Percentiles rank a stretch among this genome's conserved stretches.
Evolutionary conservation across 345 rosid genomes (phyloP).

Genomic region (Brassica carinata): DNA sequence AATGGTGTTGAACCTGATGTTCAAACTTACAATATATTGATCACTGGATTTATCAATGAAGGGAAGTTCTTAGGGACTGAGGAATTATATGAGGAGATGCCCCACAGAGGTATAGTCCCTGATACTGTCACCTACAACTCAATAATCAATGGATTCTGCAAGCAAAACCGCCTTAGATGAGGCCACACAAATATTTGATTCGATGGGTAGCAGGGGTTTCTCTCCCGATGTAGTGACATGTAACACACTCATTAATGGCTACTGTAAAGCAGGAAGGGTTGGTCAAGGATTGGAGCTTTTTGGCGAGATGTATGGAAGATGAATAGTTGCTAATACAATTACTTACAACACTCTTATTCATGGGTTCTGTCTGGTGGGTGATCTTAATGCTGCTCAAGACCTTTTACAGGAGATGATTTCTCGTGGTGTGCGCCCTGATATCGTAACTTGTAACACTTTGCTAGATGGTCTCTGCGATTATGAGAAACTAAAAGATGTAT

Average conservation of each 20-base stretch:
- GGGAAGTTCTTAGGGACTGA: neutral
- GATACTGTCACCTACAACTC: neutral
- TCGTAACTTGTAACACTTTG: neutral
- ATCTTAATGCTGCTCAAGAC: neutral
- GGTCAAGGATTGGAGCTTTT: neutral
- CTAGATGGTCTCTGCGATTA: neutral
- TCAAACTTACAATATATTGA: constrained; percentile 6
- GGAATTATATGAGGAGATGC: neutral
- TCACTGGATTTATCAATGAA: neutral
- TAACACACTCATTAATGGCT: neutral
- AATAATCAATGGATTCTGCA: neutral
- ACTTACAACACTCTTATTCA: neutral
- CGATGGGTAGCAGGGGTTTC: neutral
- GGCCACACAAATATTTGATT: neutral
- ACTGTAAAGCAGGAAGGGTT: neutral
- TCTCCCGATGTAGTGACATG: neutral
- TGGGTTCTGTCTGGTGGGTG: neutral
- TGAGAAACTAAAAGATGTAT: neutral
- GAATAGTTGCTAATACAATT: neutral
- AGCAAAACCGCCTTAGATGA: neutral
- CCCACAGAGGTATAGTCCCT: neutral
- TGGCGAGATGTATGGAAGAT: neutral
- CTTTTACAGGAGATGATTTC: neutral
- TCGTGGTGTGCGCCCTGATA: neutral
- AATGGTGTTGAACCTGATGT: constrained; percentile 11